Evolutionary conservation across 352 stramenopile genomes (phyloP).

Genomic region (Aphanomyces euteiches): DNA sequence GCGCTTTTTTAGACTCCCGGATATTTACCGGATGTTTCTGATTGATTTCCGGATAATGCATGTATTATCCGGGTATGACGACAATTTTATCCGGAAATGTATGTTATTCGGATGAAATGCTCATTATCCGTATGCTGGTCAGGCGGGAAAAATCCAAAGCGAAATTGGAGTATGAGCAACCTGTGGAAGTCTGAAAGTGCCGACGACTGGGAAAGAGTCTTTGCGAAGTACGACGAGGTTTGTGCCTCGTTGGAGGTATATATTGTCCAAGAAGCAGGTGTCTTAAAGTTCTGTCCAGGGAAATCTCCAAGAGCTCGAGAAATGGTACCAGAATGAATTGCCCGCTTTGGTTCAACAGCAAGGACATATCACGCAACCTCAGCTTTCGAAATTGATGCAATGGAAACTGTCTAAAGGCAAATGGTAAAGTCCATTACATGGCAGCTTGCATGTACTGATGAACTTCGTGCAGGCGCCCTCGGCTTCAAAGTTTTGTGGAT

Average conservation of each 20-base stretch:
- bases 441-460: slow-evolving; percentile 5
- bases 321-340: slow-evolving; percentile 8
- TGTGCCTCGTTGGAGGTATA: not conserved
- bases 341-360: not conserved
- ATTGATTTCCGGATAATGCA: not conserved
- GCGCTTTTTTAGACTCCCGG: too few relatives aligned
- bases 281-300: not conserved
- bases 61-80: too few relatives aligned
- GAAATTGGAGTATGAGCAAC: not conserved
- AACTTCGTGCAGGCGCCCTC: slow-evolving; percentile 43
- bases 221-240: not conserved
- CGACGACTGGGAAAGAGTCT: not conserved
- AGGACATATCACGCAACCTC: slow-evolving; percentile 41
- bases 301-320: not conserved
- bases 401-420: slow-evolving; percentile 86
- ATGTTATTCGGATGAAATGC: slow-evolving; percentile 7
- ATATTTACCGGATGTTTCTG: too few relatives aligned
- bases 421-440: slow-evolving; percentile 40
- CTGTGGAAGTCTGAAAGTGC: not conserved
- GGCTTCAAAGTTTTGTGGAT: slow-evolving; percentile 71
- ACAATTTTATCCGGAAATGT: too few relatives aligned
- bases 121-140: not conserved
- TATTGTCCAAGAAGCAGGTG: not conserved
- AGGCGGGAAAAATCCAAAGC: not conserved
- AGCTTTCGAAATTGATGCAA: slow-evolving; percentile 66